Percentiles rank a stretch among this genome's conserved stretches.
Evolutionary conservation across 768 basidiomycete genomes (phyloP).

Genomic region (Lactarius indigo): DNA sequence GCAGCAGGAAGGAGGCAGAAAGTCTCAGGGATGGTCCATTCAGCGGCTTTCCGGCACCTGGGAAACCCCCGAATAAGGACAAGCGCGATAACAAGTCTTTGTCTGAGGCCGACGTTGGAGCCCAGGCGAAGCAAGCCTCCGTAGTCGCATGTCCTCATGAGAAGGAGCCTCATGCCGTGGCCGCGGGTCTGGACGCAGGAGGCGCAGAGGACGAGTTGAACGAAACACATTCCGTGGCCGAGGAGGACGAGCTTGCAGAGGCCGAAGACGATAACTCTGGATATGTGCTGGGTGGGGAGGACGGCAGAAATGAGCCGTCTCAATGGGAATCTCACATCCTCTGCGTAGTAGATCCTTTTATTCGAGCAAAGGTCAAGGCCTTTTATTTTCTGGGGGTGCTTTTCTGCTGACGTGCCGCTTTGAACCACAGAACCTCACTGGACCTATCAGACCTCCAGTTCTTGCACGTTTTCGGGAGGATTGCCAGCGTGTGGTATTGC

Average conservation of each 20-base stretch:
- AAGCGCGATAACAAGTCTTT: background rate
- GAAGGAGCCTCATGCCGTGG: background rate
- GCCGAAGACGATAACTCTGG: constrained; percentile 9
- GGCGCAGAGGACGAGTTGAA: background rate
- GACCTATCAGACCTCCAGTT: constrained; percentile 12
- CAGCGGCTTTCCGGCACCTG: constrained; percentile 6
- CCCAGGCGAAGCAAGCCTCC: background rate
- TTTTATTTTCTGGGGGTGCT: background rate
- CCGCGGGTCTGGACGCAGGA: background rate
- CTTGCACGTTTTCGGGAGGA: constrained; percentile 22
- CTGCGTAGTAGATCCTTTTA: constrained; percentile 42
- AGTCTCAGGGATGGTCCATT: constrained; percentile 19
- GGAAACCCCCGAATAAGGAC: background rate
- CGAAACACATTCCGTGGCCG: background rate
- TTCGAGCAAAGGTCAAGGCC: constrained; percentile 35
- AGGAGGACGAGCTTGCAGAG: constrained; percentile 5
- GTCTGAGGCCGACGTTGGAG: background rate
- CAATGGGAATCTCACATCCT: constrained; percentile 23
- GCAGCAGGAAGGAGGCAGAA: constrained; percentile 2
- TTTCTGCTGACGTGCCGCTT: background rate
- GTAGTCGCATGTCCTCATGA: background rate
- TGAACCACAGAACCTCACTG: constrained; percentile 28
- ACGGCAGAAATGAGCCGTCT: background rate
- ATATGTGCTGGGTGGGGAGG: background rate
- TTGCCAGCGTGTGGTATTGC: constrained; percentile 24